Conservation (phyloP, 2,329 filamentous ascomycete species). For the Botrytis fragariae region DNA sequence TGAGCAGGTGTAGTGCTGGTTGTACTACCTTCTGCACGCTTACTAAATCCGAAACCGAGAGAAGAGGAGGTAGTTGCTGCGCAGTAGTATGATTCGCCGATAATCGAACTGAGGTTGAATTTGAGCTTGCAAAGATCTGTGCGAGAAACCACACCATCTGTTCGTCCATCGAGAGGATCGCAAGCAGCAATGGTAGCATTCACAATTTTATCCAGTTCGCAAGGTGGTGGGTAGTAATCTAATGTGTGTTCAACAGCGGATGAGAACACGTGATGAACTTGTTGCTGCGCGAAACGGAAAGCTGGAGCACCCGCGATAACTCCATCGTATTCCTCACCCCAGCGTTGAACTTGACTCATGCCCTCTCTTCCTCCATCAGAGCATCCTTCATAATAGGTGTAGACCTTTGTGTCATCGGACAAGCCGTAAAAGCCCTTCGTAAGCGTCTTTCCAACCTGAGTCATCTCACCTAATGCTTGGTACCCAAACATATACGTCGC, state of each 20-base stretch:
- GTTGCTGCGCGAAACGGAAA: slow-evolving; percentile 47
- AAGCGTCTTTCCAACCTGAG: slow-evolving; percentile 44
- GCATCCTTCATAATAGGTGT: slow-evolving; percentile 41
- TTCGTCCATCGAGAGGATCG: slow-evolving; percentile 53
- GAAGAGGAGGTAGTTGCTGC: slow-evolving; percentile 32
- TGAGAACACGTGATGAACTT: slow-evolving; percentile 41
- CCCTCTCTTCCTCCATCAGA: slow-evolving; percentile 50
- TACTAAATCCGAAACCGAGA: background rate
- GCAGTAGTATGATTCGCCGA: slow-evolving; percentile 48
- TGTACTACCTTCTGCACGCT: background rate
- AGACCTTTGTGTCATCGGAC: slow-evolving; percentile 21
- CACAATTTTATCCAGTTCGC: slow-evolving; percentile 50
- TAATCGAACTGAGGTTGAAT: slow-evolving; percentile 44
- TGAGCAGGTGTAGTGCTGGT: slow-evolving; percentile 27
- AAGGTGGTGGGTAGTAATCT: slow-evolving; percentile 45
- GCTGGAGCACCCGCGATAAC: slow-evolving; percentile 47
- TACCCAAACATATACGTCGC: slow-evolving; percentile 42
- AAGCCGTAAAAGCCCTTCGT: slow-evolving; percentile 44
- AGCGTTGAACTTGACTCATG: slow-evolving; percentile 45
- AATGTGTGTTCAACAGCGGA: slow-evolving; percentile 42
- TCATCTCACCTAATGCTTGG: slow-evolving; percentile 41
- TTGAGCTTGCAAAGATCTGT: slow-evolving; percentile 48
- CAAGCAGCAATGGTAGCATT: slow-evolving; percentile 55
- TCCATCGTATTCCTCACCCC: slow-evolving; percentile 45
- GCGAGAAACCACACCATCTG: slow-evolving; percentile 52